Evolutionary conservation across 257 asterid species (phyloP), one percentile per base, ranked within the genome.

Genomic region (Solanum virginianum): DNA sequence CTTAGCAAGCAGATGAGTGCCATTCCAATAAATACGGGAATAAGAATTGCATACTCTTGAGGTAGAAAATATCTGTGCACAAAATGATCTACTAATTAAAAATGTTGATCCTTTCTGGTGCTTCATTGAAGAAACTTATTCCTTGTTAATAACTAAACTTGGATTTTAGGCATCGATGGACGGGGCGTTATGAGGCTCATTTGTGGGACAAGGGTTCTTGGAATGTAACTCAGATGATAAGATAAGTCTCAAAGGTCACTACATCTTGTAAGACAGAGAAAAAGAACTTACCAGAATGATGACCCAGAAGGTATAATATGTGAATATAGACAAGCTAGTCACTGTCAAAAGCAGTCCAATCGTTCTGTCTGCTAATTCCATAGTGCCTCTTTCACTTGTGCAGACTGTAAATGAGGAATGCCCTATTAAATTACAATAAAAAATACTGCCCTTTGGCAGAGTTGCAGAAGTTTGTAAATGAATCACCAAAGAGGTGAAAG

Each of bases 271-370:
- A 54, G 65, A 57, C 49, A 26, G 71, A 53, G 10, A 13, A 63
- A 56, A 55, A 62, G 8, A 83, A 88, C 97, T 89, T 77, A 94
- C 98, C 99, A 95, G 91, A 86, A 95, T 91, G 88, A 95, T 89
- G 85, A 95, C 96, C 99, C 99, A 95, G 86, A 95, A 92, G 63
- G 97, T 95, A 86, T 95, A 95, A 88, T 95, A 95, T 32, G 97
- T 94, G 91, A 95, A 95, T 80, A 95, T 88, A 70, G 96, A 91
- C 90, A 94, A 85, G 90, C 99, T 95, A 85, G 91, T 92, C 83
- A 90, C 83, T 6, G 99, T 92, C 80, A 94, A 89, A 80, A 94
- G 92, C 89, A 93, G 88, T 82, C 99, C 98, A 8, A 94, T 86
- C 1, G 94, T 95, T 88, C 94, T 92, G 88, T 95, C 99, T 66